Percentiles rank a stretch among this genome's conserved stretches.
Evolutionary conservation across 2,329 filamentous ascomycete species (phyloP).

Genomic region (Epichloe sylvatica): DNA sequence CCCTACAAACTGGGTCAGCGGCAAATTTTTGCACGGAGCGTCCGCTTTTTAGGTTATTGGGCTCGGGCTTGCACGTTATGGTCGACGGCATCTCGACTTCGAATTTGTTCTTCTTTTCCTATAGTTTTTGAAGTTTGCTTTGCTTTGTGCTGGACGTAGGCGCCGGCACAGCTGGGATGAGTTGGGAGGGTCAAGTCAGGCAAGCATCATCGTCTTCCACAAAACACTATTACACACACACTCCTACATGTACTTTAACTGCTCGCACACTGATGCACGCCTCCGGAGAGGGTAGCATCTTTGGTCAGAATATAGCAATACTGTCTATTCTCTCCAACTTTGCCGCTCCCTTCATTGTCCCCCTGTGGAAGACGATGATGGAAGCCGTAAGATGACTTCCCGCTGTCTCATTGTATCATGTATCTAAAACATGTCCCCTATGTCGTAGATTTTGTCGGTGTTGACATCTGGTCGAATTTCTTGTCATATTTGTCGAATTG

Average conservation of each 20-base stretch:
- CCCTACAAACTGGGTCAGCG: constrained; percentile 13
- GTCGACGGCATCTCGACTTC: constrained; percentile 5
- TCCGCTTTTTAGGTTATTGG: constrained; percentile 12
- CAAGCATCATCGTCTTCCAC: constrained; percentile 60
- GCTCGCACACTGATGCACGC: constrained; percentile 18
- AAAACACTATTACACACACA: constrained; percentile 13
- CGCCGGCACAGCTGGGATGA: constrained; percentile 4
- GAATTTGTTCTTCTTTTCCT: constrained; percentile 6
- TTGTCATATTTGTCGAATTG: constrained; percentile 16
- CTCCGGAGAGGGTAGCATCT: constrained; percentile 18
- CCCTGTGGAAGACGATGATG: constrained; percentile 49
- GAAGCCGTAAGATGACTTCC: constrained; percentile 38
- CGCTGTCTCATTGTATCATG: constrained; percentile 5
- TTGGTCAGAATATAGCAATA: constrained; percentile 30
- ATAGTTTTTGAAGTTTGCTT: constrained; percentile 5
- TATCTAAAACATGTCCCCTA: constrained; percentile 5
- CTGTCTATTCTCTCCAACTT: constrained; percentile 23
- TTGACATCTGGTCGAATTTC: constrained; percentile 12
- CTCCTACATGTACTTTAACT: constrained; percentile 52
- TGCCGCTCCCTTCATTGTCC: constrained; percentile 22
- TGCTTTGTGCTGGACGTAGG: constrained; percentile 2
- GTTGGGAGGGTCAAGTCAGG: constrained; percentile 31
- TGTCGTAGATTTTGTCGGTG: constrained; percentile 5
- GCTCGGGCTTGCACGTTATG: constrained; percentile 9
- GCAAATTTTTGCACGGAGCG: constrained; percentile 18